These are phyloP conservation scores for Sapria himalayana DNA, from an alignment of 345 rosid genomes.

Conservation along the genomic window DNA sequence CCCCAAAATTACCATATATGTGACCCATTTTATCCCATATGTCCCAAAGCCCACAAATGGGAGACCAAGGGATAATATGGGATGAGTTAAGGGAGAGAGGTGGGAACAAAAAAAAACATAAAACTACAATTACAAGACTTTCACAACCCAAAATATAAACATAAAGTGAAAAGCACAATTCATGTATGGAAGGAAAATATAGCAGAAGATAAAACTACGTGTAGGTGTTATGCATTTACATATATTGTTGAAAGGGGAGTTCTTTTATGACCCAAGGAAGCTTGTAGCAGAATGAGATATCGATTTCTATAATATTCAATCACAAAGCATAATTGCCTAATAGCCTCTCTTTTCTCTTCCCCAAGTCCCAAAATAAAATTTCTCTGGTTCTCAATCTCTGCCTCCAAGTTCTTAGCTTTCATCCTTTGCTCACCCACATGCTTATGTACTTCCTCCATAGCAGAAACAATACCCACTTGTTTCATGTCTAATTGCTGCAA, in stretches of 20 bases:
- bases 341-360: conserved; percentile 55
- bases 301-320: conserved; percentile 38
- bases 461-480: conserved; percentile 19
- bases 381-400: conserved; percentile 29
- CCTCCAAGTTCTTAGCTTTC: conserved; percentile 22
- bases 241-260: conserved; percentile 12
- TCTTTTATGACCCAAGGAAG: conserved; percentile 16
- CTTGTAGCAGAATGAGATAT: conserved; percentile 28
- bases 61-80: too few species aligned
- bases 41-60: too few species aligned
- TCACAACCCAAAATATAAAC: too few species aligned
- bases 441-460: conserved; percentile 12
- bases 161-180: too few species aligned
- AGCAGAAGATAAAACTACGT: too few species aligned
- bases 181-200: too few species aligned
- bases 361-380: conserved; percentile 24
- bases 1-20: too few species aligned
- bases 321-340: conserved; percentile 49
- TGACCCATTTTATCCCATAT: too few species aligned
- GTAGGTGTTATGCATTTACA: too few species aligned
- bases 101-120: too few species aligned
- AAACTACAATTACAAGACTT: too few species aligned
- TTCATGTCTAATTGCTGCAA: conserved; percentile 27
- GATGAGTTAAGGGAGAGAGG: too few species aligned
- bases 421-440: conserved; percentile 15